Percentiles rank a stretch among this genome's conserved stretches.
phyloP scores from a whole-genome alignment of 78 protist species.

The Dictyostelium capitatum region DNA sequence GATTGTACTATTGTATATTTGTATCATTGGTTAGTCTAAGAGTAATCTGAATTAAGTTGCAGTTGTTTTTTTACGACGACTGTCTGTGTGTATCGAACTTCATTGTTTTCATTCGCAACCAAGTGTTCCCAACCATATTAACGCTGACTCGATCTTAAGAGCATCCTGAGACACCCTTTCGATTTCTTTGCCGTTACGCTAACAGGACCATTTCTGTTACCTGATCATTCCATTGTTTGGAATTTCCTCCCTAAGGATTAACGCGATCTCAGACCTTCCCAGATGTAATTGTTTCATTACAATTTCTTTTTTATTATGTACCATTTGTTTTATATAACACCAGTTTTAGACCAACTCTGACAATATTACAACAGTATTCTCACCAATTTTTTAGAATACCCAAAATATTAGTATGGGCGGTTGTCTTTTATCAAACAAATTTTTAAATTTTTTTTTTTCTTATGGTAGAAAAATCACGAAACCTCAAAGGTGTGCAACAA shows the following conservation, averaged over 20 bases:
- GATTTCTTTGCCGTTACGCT: neutral
- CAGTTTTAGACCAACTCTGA: neutral
- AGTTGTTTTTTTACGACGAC: neutral
- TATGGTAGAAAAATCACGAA: no score
- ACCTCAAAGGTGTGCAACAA: no score
- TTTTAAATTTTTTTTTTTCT: no score
- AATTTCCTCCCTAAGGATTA: constrained; percentile 8
- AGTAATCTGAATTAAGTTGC: constrained; percentile 7
- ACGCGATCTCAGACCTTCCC: constrained; percentile 20
- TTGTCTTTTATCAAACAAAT: no score
- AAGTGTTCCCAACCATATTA: neutral
- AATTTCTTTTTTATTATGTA: neutral
- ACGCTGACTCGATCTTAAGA: neutral
- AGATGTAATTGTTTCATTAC: neutral
- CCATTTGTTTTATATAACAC: constrained; percentile 11
- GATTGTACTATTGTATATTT: no score
- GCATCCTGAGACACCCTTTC: neutral
- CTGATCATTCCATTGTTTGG: constrained; percentile 12
- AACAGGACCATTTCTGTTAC: neutral
- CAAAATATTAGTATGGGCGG: no score
- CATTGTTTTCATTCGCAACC: constrained; percentile 3
- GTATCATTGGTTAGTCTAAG: neutral
- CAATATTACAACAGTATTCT: no score
- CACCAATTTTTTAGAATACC: no score
- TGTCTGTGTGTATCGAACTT: constrained; percentile 1